phyloP scores from a whole-genome alignment of 345 rosid genomes.

The Bruguiera parviflora region DNA sequence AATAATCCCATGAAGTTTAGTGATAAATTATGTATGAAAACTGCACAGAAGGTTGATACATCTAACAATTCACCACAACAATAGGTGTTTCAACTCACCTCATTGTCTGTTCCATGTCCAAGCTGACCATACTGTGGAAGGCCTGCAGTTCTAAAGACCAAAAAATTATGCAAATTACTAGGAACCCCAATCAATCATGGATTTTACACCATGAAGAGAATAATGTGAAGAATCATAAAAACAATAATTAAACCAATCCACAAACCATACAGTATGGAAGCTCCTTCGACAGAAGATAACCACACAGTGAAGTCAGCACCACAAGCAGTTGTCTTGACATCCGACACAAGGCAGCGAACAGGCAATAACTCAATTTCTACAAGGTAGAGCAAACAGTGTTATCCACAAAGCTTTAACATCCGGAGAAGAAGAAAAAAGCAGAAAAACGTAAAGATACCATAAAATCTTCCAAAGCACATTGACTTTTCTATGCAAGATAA shows the following conservation, averaged over 20 bases:
- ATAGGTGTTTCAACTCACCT: constrained; percentile 41
- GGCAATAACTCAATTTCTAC: constrained; percentile 77
- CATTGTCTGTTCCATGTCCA: constrained; percentile 99
- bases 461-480: background rate
- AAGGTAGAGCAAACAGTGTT: constrained; percentile 10
- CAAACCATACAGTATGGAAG: constrained; percentile 89
- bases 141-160: constrained; percentile 77
- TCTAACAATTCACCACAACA: background rate
- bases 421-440: background rate
- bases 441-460: background rate
- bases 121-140: constrained; percentile 99
- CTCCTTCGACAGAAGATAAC: constrained; percentile 84
- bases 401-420: background rate
- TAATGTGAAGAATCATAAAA: constrained; percentile 2
- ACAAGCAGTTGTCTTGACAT: constrained; percentile 71
- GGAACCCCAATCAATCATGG: background rate
- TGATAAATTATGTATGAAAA: background rate
- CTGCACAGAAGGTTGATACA: background rate
- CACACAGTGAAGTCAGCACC: constrained; percentile 96
- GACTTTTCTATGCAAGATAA: background rate
- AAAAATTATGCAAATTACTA: constrained; percentile 22
- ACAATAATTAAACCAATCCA: constrained; percentile 28
- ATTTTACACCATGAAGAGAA: background rate
- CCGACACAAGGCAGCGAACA: constrained; percentile 71
- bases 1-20: background rate